A percentile compares a stretch with the other conserved stretches of the same genome.
Evolutionary conservation across 75 land plant genomes (phyloP).

Genomic region (Ceratopteris richardii): DNA sequence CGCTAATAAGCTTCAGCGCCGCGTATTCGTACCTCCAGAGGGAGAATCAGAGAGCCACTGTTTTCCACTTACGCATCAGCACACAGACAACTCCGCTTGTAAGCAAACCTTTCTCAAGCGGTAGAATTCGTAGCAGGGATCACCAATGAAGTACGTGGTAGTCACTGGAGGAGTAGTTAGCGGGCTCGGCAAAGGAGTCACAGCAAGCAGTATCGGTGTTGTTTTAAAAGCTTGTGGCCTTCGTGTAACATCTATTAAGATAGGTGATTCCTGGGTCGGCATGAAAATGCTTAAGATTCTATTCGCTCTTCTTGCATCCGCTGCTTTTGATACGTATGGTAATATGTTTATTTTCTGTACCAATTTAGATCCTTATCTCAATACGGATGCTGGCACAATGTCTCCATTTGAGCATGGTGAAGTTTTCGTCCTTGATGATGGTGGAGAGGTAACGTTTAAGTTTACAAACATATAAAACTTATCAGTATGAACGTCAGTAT

Average conservation of each 20-base stretch:
- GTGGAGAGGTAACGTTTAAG: slow-evolving; percentile 70
- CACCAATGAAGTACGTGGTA: slow-evolving; percentile 67
- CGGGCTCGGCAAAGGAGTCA: slow-evolving; percentile 74
- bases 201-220: slow-evolving; percentile 69
- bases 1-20: too few species aligned
- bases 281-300: background rate
- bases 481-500: slow-evolving; percentile 4
- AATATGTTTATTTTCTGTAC: background rate
- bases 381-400: slow-evolving; percentile 97
- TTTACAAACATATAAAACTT: background rate
- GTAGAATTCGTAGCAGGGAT: too few species aligned
- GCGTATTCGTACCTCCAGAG: too few species aligned
- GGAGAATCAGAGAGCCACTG: too few species aligned
- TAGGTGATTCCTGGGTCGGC: slow-evolving; percentile 33
- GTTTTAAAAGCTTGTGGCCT: slow-evolving; percentile 65
- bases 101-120: too few species aligned
- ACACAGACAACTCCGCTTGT: too few species aligned
- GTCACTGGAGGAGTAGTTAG: slow-evolving; percentile 73
- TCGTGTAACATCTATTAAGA: slow-evolving; percentile 69
- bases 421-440: slow-evolving; percentile 90
- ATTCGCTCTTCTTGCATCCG: background rate
- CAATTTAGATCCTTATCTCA: slow-evolving; percentile 78
- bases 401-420: slow-evolving; percentile 98
- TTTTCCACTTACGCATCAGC: too few species aligned
- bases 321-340: background rate